Base-by-base conservation (phyloP, 2,329 filamentous ascomycete species). In the Penicillium sp. region DNA sequence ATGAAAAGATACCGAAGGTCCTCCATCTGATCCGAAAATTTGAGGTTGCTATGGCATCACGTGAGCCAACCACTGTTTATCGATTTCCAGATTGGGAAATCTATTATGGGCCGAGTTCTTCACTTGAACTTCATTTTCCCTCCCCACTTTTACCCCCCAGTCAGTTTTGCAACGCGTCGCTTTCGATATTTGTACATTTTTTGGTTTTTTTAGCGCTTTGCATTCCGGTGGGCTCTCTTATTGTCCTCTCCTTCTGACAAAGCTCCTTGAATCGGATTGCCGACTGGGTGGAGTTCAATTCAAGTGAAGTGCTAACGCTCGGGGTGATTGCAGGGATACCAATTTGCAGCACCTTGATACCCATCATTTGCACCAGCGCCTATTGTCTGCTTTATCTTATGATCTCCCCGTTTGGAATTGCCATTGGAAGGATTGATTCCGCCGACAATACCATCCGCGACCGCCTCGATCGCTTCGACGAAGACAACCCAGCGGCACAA, bases 31-130 rank as follows among this genome's bases (percentile, higher is more conserved):
- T 51, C 49, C 22, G 36, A 24, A 37, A 39, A 14, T 18, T 37
- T 39, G 24, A 44, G 31, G 50, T 47, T 59, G 58, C 56, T 56
- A 53, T 24, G 49, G 43, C 7, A n/a, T 31, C 56, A 54, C 53
- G 59, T 69, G 61, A 58, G 43, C 62, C 55, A 59, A 72, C 54
- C 47, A 66, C 64, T 75, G 75, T 77, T 77, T 77, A 77, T 73
- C 67, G 69, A 72, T 76, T 77, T 65, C 74, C 70, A 46, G 31
- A 67, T 74, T 44, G 60, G 69, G 74, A 43, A 75, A 67, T 39
- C 55, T 68, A 64, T 67, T 68, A 57, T 67, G 63, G 54, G 49
- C 60, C 56, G 49, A 60, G 54, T 63, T 60, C 64, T 64, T 55
- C 64, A 56, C 55, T 59, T 68, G 44, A 50, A 55, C 54, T 62